Evolutionary conservation across 345 rosid species (phyloP).

Genomic region (Tarenaya hassleriana): DNA sequence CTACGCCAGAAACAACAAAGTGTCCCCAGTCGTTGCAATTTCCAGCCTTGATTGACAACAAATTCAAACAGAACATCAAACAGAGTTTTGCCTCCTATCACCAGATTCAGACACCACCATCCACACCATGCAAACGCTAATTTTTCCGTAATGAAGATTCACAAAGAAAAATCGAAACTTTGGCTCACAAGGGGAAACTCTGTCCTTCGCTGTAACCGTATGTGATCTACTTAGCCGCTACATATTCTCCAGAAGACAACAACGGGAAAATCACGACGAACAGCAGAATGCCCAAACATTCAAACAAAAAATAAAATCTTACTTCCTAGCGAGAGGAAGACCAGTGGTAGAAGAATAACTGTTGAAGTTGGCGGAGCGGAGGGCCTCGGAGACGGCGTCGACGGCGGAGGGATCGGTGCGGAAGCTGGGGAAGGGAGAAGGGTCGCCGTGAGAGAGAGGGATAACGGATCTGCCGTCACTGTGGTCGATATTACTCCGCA

Average conservation of each 20-base stretch:
- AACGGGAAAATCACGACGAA: neutral
- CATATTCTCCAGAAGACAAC: neutral
- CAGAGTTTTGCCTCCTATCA: too few relatives aligned
- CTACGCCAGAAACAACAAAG: neutral
- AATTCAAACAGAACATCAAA: too few relatives aligned
- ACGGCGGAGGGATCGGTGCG: constrained; percentile 22
- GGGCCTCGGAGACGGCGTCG: constrained; percentile 22
- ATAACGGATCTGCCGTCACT: constrained; percentile 5
- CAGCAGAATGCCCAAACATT: too few relatives aligned
- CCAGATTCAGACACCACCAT: too few relatives aligned
- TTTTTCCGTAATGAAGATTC: too few relatives aligned
- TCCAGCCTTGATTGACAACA: too few relatives aligned
- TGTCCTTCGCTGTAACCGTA: too few relatives aligned
- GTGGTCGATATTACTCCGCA: neutral
- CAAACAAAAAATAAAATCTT: neutral
- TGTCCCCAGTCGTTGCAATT: too few relatives aligned
- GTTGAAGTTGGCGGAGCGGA: constrained; percentile 24
- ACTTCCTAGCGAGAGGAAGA: constrained; percentile 24
- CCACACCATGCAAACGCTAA: too few relatives aligned
- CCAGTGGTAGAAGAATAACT: constrained; percentile 18
- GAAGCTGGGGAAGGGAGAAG: constrained; percentile 26
- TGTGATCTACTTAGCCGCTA: neutral
- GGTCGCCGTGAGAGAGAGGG: constrained; percentile 26
- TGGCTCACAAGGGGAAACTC: too few relatives aligned
- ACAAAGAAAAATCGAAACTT: neutral